phyloP scores from a whole-genome alignment of 768 basidiomycete genomes.

The Tricholoma flavovirens region DNA sequence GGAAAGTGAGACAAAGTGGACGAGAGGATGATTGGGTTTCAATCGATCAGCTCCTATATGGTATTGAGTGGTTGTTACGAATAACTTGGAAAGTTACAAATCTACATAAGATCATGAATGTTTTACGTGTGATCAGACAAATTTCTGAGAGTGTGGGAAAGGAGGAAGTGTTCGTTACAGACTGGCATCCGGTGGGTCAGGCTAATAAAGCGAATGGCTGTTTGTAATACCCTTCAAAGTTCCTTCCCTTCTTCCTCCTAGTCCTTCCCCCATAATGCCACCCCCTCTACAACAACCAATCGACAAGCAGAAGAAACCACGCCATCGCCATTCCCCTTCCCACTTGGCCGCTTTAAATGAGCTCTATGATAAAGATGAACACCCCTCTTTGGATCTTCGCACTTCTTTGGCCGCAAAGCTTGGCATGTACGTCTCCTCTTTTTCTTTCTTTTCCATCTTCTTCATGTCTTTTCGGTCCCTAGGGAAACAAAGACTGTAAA shows the following conservation, averaged over 20 bases:
- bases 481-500: constrained; percentile 85
- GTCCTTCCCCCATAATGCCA: constrained; percentile 23
- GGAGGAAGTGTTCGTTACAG: constrained; percentile 14
- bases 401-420: constrained; percentile 63
- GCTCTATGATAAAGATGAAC: constrained; percentile 72
- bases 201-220: constrained; percentile 7
- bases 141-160: constrained; percentile 24
- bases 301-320: constrained; percentile 65
- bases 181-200: constrained; percentile 8
- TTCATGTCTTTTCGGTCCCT: constrained; percentile 7
- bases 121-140: constrained; percentile 10
- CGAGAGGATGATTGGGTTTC: no score
- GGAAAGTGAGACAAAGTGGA: background rate
- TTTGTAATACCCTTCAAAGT: constrained; percentile 19
- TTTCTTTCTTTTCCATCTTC: constrained; percentile 9
- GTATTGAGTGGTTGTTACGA: no score
- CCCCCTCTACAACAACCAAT: constrained; percentile 22
- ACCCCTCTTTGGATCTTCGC: constrained; percentile 66
- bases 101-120: background rate
- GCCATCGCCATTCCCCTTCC: constrained; percentile 67
- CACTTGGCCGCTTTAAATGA: constrained; percentile 75
- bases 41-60: no score
- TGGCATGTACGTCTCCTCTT: constrained; percentile 57
- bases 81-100: no score
- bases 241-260: constrained; percentile 15